These are phyloP conservation scores for Colletotrichum sp. DNA, from an alignment of 2,329 filamentous ascomycete species.

Conservation along the genomic window DNA sequence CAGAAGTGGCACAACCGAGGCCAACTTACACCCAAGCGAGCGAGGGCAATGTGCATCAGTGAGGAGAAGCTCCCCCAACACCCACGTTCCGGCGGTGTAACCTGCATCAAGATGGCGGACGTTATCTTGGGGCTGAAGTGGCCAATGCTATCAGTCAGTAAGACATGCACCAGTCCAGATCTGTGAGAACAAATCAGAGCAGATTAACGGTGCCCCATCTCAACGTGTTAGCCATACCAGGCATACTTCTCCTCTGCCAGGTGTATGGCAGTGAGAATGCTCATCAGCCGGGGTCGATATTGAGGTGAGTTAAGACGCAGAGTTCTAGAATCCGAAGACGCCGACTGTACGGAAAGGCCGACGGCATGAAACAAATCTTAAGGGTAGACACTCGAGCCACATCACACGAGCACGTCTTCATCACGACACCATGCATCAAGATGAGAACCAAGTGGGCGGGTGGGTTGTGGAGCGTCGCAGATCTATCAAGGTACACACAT, in stretches of 20 bases:
- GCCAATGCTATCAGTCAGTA: not conserved
- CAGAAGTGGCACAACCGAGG: not conserved
- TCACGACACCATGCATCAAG: not conserved
- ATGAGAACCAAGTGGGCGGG: not conserved
- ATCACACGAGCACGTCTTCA: not conserved
- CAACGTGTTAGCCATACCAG: not conserved
- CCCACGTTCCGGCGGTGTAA: not conserved
- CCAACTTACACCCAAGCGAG: not conserved
- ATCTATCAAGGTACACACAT: not conserved
- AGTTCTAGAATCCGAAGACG: not conserved
- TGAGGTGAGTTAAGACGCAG: not conserved
- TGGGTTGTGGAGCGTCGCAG: not conserved
- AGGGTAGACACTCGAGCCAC: not conserved
- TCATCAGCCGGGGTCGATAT: not conserved
- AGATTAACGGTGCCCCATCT: not conserved
- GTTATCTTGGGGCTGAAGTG: not conserved
- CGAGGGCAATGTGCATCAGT: not conserved
- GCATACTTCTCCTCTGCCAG: not conserved
- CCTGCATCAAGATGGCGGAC: not conserved
- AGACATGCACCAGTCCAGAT: not conserved
- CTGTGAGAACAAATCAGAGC: not conserved
- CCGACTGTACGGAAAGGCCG: not conserved
- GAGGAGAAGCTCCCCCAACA: not conserved
- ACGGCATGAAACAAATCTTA: not conserved
- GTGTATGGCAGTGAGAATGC: not conserved